Evolutionary conservation across 208 protist genomes (phyloP).

Genomic region (Acanthamoeba quina): DNA sequence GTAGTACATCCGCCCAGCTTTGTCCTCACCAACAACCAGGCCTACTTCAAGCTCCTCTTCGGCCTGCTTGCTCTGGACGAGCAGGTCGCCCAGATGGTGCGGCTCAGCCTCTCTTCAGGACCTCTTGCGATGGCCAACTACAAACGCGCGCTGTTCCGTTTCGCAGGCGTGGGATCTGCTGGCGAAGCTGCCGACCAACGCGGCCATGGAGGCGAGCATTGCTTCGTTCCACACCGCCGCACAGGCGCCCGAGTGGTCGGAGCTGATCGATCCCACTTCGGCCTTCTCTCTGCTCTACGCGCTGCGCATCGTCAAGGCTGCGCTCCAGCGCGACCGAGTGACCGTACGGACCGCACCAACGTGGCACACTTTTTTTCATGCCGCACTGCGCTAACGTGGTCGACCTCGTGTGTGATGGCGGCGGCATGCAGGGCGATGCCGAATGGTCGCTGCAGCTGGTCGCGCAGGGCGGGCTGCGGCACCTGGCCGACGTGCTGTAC

Average conservation of each 20-base stretch:
- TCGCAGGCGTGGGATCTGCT: slow-evolving; percentile 55
- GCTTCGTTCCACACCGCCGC: slow-evolving; percentile 4
- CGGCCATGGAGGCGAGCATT: slow-evolving; percentile 47
- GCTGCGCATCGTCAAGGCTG: slow-evolving; percentile 73
- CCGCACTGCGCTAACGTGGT: neutral
- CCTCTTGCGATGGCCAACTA: neutral
- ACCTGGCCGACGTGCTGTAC: slow-evolving; percentile 74
- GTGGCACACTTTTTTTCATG: neutral
- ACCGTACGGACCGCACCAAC: neutral
- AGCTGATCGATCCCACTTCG: slow-evolving; percentile 38
- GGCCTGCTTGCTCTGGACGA: slow-evolving; percentile 50
- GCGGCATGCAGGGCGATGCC: neutral
- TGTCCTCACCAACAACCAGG: slow-evolving; percentile 53
- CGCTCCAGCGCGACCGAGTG: slow-evolving; percentile 29
- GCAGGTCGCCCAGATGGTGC: slow-evolving; percentile 42
- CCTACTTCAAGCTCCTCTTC: slow-evolving; percentile 65
- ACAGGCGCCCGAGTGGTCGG: slow-evolving; percentile 42
- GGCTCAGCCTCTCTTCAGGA: neutral
- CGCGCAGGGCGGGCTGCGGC: slow-evolving; percentile 24
- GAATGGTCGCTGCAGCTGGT: slow-evolving; percentile 74
- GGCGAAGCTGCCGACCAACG: slow-evolving; percentile 41
- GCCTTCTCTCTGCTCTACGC: slow-evolving; percentile 71
- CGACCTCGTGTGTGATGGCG: neutral
- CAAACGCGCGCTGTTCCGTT: neutral
- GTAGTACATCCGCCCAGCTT: neutral